Evolutionary conservation across 2,329 filamentous ascomycete species (phyloP), one percentile per base, ranked within the genome.

Genomic region (Arthrinium phaeospermum): DNA sequence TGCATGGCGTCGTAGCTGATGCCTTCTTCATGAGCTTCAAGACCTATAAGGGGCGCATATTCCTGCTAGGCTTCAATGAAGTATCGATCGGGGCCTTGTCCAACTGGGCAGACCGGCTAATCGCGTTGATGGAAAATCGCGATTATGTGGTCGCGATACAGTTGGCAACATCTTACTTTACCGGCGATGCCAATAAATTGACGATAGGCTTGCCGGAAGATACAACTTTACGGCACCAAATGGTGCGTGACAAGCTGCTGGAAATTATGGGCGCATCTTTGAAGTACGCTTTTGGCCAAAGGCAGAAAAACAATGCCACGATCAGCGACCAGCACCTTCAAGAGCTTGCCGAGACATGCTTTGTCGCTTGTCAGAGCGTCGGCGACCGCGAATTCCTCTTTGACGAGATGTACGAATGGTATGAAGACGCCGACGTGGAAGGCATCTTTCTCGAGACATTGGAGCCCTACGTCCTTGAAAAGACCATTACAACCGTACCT

Each of bases 11-110:
- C 12, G 94, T 98, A 68, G 96, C 96, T 10, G 96, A 99, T 85
- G 96, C 95, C 0, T 99, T 98, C 77, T 96, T 96, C 80, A 98
- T 98, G 94, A 98, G 96, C 82, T 96, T 98, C 83, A 94, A 94
- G 78, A 90, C 94, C 4, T 99, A 98, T 84, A 99, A 98, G 82
- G 95, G 96, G 6, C 90, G 96, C 44, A 86, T 98, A 47, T 99
- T 99, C 79, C 85, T 98, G 4, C 87, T 99, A 12, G 95, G 96
- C n/a, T 95, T 96, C 83, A 96, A 96, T 79, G 96, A 98, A 79
- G 86, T 98, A 53, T 94, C 94, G 0, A 94, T 98, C 68, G 96
- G 96, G 1, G 93, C 93, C 5, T 84, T 99, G 46, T 98, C 96
- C 0, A 99, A 99, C 77, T 99, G 96, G 96, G 96, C 96, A 2